Percentiles rank a stretch among this genome's conserved stretches.
phyloP scores from a whole-genome alignment of 805 yeast genomes.

The Clavispora santaluciae region DNA sequence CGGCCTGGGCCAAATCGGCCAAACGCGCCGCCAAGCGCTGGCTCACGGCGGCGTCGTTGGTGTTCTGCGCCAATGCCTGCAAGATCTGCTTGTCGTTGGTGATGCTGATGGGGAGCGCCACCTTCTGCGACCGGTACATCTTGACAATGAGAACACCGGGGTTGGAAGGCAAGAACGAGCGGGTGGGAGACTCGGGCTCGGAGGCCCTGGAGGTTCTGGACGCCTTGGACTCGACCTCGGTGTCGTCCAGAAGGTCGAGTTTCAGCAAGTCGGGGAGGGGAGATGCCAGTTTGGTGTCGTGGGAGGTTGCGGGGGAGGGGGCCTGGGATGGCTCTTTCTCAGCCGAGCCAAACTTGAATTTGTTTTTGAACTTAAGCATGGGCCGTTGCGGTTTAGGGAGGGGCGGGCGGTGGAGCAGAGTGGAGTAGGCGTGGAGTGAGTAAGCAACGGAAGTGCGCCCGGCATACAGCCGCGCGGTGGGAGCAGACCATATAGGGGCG shows the following conservation, averaged over 20 bases:
- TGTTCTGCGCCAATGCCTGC: constrained; percentile 58
- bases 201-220: constrained; percentile 3
- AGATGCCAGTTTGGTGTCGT: constrained; percentile 18
- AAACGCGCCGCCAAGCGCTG: constrained; percentile 9
- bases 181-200: constrained; percentile 6
- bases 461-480: background rate
- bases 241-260: constrained; percentile 6
- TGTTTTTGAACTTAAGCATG: constrained; percentile 30
- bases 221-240: background rate
- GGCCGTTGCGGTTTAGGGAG: too few species aligned
- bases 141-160: constrained; percentile 80
- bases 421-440: background rate
- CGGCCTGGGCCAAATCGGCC: constrained; percentile 8
- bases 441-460: background rate
- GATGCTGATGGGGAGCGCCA: constrained; percentile 66
- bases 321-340: constrained; percentile 13
- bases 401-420: constrained; percentile 6
- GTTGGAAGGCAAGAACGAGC: constrained; percentile 15
- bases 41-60: constrained; percentile 25
- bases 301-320: constrained; percentile 17
- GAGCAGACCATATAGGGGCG: background rate
- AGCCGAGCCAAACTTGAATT: constrained; percentile 23
- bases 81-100: constrained; percentile 60
- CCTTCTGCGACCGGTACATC: constrained; percentile 63
- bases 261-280: constrained; percentile 15